Evolutionary conservation across 2,329 filamentous ascomycete species (phyloP), one percentile per base, ranked within the genome.

Genomic region (Apiospora sp.): DNA sequence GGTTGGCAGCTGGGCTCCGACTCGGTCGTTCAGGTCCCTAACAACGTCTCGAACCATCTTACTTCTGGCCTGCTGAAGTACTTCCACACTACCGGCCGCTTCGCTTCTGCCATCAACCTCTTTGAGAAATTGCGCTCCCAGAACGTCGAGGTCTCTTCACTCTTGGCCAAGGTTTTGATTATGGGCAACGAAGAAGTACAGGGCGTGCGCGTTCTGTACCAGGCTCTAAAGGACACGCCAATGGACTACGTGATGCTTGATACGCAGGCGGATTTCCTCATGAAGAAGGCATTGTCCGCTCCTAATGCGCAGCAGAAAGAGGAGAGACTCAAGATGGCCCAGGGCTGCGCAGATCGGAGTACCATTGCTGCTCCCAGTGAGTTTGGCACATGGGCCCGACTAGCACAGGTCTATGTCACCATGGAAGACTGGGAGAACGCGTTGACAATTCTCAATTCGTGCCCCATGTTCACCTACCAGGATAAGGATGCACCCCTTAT

Each of bases 401-500:
- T 99, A 75, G 95, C 95, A 2, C 94, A 98, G 81, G 93, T 98
- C 44, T 99, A 99, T 78, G 94, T 98, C 71, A 90, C 92, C 69
- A 90, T 97, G 84, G 96, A 99, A 81, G 94, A 97, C 80, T 99
- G 96, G 95, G 96, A 98, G 80, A 91, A 98, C 77, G 96, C 96
- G 0, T 88, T 99, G 34, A 92, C 97, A 6, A 98, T 96, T 4
- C 88, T 99, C 70, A 99, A 99, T 84, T 99, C 96, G 24, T 99
- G 96, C 82, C 96, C 96, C 12, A 99, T 99, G 96, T 99, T 99
- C 83, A 99, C 96, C 8, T 98, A 99, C 82, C 96, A 98, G 83
- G 96, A 99, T 83, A 98, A 98, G 83, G 96, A 99, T 81, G 93
- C 95, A 7, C 96, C 96, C 4, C 85, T 96, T 73, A 96, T 98